Base-by-base conservation (phyloP, 2,329 filamentous ascomycete genomes). In the Epichloe gansuensis region DNA sequence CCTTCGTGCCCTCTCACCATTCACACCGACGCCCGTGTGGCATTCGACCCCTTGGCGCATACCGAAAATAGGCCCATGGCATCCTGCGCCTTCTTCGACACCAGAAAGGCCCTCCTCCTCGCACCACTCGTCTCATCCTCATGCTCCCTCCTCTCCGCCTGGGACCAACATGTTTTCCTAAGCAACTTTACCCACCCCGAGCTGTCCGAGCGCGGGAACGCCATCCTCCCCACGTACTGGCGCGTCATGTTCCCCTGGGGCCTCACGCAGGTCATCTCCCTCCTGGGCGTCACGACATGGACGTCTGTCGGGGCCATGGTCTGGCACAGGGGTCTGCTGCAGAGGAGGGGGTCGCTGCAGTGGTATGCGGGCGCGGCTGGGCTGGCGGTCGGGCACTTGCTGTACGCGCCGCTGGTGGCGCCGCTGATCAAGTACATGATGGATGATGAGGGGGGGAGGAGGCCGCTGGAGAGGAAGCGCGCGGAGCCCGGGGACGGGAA, bases 111-210 rank as follows among this genome's bases (percentile, higher is more conserved):
- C 41, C 64, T 76, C 36, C 68, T 74, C 45, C 58, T 72, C 17
- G 64, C 71, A 2, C 74, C 74, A 0, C 61, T 76, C 25, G 56
- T 76, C 56, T 71, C 71, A n/a, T 71, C 72, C 3, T 74, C 73
- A 2, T 67, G 68, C 57, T 68, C 72, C 0, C 64, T 76, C 49
- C 65, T 70, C 57, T 74, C 66, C 63, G 69, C 72, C 13, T 62
- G 63, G 41, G 71, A 74, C 60, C 71, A 74, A 55, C 65, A 69
- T 54, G 57, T 68, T 49, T 74, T 74, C 60, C 66, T 74, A 41
- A 56, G 59, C 47, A 58, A 64, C 57, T 58, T 74, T 53, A 64
- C 69, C 3, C 58, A 56, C 7, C 55, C 61, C 12, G 55, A 61
- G 34, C 57, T 66, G 21, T 52, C 57, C 23, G 59, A 63, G 40